Percentiles rank a stretch among this genome's conserved stretches.
phyloP scores from a whole-genome alignment of 129 eudicot species.

The Pulicaria dysenterica region DNA sequence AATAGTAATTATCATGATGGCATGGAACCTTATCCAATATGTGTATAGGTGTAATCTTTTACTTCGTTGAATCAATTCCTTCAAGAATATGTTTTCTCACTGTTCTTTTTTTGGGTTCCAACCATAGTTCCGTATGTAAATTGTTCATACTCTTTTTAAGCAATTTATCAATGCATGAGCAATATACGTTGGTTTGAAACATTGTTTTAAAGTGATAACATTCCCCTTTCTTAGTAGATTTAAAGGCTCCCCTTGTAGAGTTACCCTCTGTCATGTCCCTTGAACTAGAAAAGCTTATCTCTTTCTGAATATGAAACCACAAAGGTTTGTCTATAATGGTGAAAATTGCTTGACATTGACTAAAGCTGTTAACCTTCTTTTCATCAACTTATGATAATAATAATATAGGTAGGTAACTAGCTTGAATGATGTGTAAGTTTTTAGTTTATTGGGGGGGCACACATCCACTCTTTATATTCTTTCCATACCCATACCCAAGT shows the following conservation, averaged over 20 bases:
- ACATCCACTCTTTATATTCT: conserved; percentile 14
- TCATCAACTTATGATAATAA: conserved; percentile 28
- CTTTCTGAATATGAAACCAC: conserved; percentile 37
- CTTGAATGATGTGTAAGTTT: conserved; percentile 37
- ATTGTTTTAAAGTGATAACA: conserved; percentile 12
- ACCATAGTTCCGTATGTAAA: conserved; percentile 29
- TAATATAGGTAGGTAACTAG: conserved; percentile 36
- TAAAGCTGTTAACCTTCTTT: conserved; percentile 34
- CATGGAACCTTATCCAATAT: conserved; percentile 31
- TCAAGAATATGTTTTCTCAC: conserved; percentile 13
- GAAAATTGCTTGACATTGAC: conserved; percentile 32
- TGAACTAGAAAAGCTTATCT: conserved; percentile 31
- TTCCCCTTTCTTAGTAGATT: conserved; percentile 15
- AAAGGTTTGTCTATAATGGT: conserved; percentile 31
- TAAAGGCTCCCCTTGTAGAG: background rate
- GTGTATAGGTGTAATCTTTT: conserved; percentile 26
- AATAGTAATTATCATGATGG: conserved; percentile 12
- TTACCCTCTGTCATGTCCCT: conserved; percentile 20
- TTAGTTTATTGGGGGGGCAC: conserved; percentile 31
- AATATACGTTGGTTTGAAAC: conserved; percentile 10
- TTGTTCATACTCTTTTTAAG: conserved; percentile 15
- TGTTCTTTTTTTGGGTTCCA: conserved; percentile 31
- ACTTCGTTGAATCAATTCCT: conserved; percentile 28
- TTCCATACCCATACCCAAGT: conserved; percentile 24
- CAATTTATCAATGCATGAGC: conserved; percentile 32